A percentile compares a stretch with the other conserved stretches of the same genome.
Evolutionary conservation across 352 stramenopile genomes (phyloP).

Genomic region (Pythium apleroticum): DNA sequence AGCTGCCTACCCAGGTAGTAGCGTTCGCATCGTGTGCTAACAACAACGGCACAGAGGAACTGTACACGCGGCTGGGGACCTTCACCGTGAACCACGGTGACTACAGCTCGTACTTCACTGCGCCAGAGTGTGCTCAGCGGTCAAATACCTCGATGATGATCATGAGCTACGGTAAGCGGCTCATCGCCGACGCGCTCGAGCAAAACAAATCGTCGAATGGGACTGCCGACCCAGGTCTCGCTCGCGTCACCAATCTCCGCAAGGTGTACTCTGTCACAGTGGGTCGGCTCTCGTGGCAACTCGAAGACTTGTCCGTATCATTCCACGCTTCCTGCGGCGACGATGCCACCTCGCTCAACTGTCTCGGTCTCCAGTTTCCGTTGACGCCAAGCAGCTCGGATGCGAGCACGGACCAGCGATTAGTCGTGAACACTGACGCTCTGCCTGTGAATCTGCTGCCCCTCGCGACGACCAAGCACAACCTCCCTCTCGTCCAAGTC

Average conservation of each 20-base stretch:
- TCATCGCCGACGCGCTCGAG: slow-evolving; percentile 9
- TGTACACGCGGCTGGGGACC: no score
- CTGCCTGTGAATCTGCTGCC: neutral
- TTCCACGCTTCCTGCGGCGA: slow-evolving; percentile 15
- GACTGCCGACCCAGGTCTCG: neutral
- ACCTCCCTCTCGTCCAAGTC: neutral
- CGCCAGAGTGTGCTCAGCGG: neutral
- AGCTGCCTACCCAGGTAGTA: neutral
- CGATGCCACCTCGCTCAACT: neutral
- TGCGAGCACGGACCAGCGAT: neutral
- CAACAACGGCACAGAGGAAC: neutral
- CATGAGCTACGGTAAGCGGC: slow-evolving; percentile 5
- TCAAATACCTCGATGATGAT: neutral
- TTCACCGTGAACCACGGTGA: no score
- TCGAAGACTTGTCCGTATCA: slow-evolving; percentile 6
- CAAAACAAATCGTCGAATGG: neutral
- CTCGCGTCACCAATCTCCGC: slow-evolving; percentile 18
- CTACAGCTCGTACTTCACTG: no score
- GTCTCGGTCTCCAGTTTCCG: neutral
- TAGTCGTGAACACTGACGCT: neutral
- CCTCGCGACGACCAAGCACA: neutral
- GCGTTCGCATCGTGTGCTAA: slow-evolving; percentile 3
- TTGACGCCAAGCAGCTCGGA: neutral
- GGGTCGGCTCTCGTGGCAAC: slow-evolving; percentile 20
- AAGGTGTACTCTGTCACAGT: slow-evolving; percentile 29